Evolutionary conservation across 2,329 filamentous ascomycete species (phyloP).

Genomic region (Fusarium veterinarium): DNA sequence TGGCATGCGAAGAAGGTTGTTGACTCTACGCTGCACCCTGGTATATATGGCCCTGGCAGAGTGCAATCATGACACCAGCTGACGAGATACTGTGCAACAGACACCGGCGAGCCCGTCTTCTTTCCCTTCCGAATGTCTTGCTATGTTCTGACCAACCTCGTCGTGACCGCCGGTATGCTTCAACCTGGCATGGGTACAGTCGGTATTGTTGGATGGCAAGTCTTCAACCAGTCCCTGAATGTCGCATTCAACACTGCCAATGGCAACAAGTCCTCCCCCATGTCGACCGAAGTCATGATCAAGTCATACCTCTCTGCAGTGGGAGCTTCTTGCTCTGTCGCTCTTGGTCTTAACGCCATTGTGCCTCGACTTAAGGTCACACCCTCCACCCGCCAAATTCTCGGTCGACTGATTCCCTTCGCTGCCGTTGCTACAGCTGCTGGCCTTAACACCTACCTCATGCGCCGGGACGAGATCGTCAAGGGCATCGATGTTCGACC

Average conservation of each 20-base stretch:
- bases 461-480: conserved; percentile 96
- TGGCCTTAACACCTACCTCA: conserved; percentile 94
- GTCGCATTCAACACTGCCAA: conserved; percentile 98
- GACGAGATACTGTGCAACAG: conserved; percentile 58
- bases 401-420: conserved; percentile 92
- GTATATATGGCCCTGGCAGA: conserved; percentile 61
- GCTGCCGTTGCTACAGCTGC: conserved; percentile 93
- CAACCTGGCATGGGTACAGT: conserved; percentile 85
- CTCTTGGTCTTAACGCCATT: conserved; percentile 88
- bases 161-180: conserved; percentile 97
- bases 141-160: conserved; percentile 91
- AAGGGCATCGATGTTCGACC: conserved; percentile 94
- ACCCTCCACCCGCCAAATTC: conserved; percentile 78
- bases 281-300: conserved; percentile 81
- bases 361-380: conserved; percentile 87
- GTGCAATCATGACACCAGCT: conserved; percentile 18
- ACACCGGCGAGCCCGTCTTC: conserved; percentile 91
- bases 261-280: conserved; percentile 94
- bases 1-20: conserved; percentile 98
- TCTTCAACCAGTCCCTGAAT: conserved; percentile 96
- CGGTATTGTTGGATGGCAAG: conserved; percentile 93
- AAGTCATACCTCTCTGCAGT: conserved; percentile 95
- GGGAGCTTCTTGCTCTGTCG: conserved; percentile 91
- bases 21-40: conserved; percentile 94
- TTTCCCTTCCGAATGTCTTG: conserved; percentile 97